A percentile compares a stretch with the other conserved stretches of the same genome.
phyloP scores from a whole-genome alignment of 257 asterid species.

The Lithospermum erythrorhizon region DNA sequence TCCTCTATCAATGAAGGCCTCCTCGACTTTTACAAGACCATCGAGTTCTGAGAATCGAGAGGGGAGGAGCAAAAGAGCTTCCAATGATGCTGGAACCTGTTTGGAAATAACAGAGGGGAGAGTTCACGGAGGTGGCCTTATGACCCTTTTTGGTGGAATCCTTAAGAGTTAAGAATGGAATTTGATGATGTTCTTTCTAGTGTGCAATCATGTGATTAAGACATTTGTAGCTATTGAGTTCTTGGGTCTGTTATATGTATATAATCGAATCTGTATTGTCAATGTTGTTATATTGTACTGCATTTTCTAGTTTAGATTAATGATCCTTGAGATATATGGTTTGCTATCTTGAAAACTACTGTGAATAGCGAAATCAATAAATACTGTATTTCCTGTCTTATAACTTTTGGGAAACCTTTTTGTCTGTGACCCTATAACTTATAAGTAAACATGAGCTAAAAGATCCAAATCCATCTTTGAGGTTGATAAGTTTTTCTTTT shows the following conservation, averaged over 20 bases:
- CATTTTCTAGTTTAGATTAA: too few relatives aligned
- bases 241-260: background rate
- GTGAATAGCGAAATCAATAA: too few relatives aligned
- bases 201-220: slow-evolving; percentile 7
- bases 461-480: too few relatives aligned
- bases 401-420: too few relatives aligned
- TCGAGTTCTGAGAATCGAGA: slow-evolving; percentile 28
- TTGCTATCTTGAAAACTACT: too few relatives aligned
- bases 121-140: slow-evolving; percentile 91
- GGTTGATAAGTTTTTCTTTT: too few relatives aligned
- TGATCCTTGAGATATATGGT: too few relatives aligned
- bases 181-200: slow-evolving; percentile 13
- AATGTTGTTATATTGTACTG: too few relatives aligned
- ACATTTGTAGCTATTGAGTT: slow-evolving; percentile 11
- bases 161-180: slow-evolving; percentile 35
- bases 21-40: slow-evolving; percentile 26
- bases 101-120: slow-evolving; percentile 66
- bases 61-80: slow-evolving; percentile 24
- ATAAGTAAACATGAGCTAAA: too few relatives aligned
- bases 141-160: slow-evolving; percentile 72
- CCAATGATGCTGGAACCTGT: slow-evolving; percentile 18
- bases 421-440: too few relatives aligned
- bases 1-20: slow-evolving; percentile 77
- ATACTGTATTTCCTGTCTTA: too few relatives aligned
- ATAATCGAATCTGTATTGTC: too few relatives aligned